Conservation (phyloP, 1,284 basidiomycete genomes). For the Psilocybe mexicana region DNA sequence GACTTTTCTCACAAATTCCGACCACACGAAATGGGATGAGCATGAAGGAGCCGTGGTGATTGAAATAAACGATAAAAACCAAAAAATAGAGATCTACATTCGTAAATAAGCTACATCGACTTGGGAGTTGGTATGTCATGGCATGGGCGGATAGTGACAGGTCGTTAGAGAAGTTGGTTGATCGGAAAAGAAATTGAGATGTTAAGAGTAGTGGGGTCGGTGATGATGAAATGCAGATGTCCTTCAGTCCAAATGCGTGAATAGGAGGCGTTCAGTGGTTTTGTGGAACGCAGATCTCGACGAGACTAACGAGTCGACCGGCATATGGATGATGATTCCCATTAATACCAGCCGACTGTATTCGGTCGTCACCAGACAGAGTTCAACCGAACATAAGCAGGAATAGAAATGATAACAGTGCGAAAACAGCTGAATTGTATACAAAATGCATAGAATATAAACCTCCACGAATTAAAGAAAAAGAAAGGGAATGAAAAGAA, state of each 20-base stretch:
- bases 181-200: not conserved
- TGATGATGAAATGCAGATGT: not conserved
- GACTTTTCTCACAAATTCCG: not conserved
- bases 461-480: not conserved
- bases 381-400: not conserved
- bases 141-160: not conserved
- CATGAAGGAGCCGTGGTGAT: not conserved
- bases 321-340: not conserved
- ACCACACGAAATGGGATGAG: not conserved
- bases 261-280: not conserved
- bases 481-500: not conserved
- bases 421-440: not conserved
- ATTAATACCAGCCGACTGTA: not conserved
- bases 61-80: not conserved
- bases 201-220: not conserved
- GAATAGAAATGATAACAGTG: not conserved
- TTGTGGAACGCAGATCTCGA: not conserved
- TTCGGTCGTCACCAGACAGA: not conserved
- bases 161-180: not conserved
- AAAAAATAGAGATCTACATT: constrained; percentile 13
- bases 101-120: constrained; percentile 13
- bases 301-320: too few relatives aligned
- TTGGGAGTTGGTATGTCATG: constrained; percentile 12
- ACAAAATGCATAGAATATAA: not conserved
- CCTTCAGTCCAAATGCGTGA: not conserved